Conservation (phyloP, 2,329 filamentous ascomycete species). For the Aspergillus caelatus region DNA sequence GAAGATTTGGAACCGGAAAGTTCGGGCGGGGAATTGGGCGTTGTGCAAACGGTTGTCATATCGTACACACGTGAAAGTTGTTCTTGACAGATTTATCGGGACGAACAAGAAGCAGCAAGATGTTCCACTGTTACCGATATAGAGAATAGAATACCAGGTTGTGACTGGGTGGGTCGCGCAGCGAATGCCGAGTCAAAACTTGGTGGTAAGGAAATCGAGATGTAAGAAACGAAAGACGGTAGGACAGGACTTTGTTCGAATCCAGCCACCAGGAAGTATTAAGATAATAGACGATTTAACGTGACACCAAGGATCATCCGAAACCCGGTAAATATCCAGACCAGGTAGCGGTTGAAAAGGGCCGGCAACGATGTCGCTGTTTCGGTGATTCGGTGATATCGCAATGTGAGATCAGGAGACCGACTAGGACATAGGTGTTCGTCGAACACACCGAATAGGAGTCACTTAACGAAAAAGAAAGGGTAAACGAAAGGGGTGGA, state of each 20-base stretch:
- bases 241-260: slow-evolving; percentile 12
- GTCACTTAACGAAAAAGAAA: slow-evolving; percentile 13
- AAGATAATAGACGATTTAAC: slow-evolving; percentile 1
- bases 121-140: neutral
- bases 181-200: slow-evolving; percentile 5
- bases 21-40: slow-evolving; percentile 72
- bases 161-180: slow-evolving; percentile 10
- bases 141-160: neutral
- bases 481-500: slow-evolving; percentile 11
- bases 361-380: neutral
- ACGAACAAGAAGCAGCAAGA: neutral
- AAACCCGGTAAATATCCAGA: slow-evolving; percentile 11
- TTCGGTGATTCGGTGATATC: slow-evolving; percentile 1
- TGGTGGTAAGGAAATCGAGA: slow-evolving; percentile 6
- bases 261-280: neutral
- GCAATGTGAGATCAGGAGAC: neutral
- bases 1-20: slow-evolving; percentile 85
- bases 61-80: slow-evolving; percentile 28
- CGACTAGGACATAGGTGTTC: slow-evolving; percentile 2
- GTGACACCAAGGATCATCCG: slow-evolving; percentile 7
- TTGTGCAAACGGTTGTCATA: slow-evolving; percentile 49
- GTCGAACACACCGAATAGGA: slow-evolving; percentile 17
- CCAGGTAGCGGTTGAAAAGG: neutral
- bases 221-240: slow-evolving; percentile 14
- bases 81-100: neutral